Evolutionary conservation across 179 eudicot species (phyloP).

Genomic region (Beta lomatogona): DNA sequence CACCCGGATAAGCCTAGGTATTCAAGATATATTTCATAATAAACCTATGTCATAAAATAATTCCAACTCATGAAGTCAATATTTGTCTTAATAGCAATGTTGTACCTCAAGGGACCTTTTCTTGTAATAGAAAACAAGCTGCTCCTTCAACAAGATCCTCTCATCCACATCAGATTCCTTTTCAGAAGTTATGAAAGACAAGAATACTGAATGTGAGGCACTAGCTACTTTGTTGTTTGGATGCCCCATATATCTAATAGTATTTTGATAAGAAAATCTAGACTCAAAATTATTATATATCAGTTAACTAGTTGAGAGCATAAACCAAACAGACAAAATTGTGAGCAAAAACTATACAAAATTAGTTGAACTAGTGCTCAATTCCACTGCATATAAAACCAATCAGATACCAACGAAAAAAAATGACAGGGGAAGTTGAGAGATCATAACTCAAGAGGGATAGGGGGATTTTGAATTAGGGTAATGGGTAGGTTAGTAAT

Average conservation of each 20-base stretch:
- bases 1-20: conserved; percentile 70
- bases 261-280: conserved; percentile 43
- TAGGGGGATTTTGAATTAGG: no score
- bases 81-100: conserved; percentile 9
- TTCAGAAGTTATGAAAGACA: conserved; percentile 75
- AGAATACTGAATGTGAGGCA: conserved; percentile 78
- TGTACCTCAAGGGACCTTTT: conserved; percentile 84
- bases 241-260: conserved; percentile 81
- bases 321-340: no score
- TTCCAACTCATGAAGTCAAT: neutral
- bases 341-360: no score
- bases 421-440: no score
- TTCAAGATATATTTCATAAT: neutral
- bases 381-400: no score
- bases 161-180: conserved; percentile 61
- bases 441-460: no score
- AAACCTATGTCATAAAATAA: neutral
- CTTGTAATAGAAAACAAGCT: conserved; percentile 89
- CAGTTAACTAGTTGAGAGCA: neutral
- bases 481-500: no score
- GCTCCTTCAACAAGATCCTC: conserved; percentile 73
- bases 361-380: no score
- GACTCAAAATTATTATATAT: neutral
- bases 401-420: no score
- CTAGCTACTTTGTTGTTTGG: conserved; percentile 79